These are phyloP conservation scores for Trichosporon sp. DNA, from an alignment of 1,284 basidiomycete genomes.

Conservation along the genomic window DNA sequence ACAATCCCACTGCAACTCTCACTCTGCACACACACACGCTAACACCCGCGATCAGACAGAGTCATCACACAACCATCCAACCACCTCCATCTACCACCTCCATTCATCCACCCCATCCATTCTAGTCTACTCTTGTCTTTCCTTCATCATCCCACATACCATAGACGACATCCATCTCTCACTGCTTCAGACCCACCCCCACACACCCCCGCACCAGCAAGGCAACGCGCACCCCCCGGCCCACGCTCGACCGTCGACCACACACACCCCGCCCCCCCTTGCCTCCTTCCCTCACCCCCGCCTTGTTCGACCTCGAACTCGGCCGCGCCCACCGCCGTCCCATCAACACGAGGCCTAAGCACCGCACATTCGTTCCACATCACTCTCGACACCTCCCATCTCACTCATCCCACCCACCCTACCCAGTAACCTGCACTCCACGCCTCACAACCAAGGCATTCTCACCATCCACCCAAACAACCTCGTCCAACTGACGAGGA, in stretches of 20 bases:
- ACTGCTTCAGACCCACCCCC: no score
- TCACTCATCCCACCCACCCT: slow-evolving; percentile 8
- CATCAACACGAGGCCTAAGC: slow-evolving; percentile 9
- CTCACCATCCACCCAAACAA: neutral
- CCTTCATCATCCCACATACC: no score
- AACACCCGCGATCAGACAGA: no score
- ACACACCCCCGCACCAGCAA: no score
- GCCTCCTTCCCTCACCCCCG: neutral
- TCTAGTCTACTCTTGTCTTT: no score
- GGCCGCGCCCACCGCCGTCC: neutral
- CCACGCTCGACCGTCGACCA: neutral
- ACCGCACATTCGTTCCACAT: slow-evolving; percentile 18
- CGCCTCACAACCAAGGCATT: neutral
- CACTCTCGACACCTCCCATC: neutral
- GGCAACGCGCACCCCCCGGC: no score
- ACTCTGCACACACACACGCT: no score
- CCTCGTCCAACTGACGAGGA: slow-evolving; percentile 31
- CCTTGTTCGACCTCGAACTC: neutral
- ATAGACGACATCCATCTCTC: no score
- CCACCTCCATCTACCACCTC: no score
- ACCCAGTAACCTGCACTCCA: slow-evolving; percentile 16
- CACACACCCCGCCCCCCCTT: neutral
- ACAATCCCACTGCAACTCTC: no score
- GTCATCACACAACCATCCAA: no score
- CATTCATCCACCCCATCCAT: no score